phyloP scores from a whole-genome alignment of 1,139 yeast genomes.

The Pichia inconspicua region DNA sequence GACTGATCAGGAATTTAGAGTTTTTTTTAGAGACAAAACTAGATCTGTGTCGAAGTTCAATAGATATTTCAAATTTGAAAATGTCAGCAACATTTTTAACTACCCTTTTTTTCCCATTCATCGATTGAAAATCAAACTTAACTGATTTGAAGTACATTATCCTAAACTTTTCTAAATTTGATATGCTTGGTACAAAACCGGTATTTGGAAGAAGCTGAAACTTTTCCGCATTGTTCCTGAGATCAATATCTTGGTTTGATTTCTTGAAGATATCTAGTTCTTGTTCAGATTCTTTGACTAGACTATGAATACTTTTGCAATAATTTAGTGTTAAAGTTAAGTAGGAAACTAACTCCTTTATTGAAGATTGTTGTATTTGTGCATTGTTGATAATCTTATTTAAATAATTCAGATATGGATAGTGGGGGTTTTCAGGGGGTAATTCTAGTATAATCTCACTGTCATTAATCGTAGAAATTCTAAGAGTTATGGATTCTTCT shows the following conservation, averaged over 20 bases:
- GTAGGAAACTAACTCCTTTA: conserved; percentile 22
- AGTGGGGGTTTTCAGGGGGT: conserved; percentile 25
- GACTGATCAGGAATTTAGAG: conserved; percentile 18
- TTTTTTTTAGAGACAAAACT: conserved; percentile 16
- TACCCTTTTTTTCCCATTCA: conserved; percentile 5
- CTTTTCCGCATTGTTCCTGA: conserved; percentile 7
- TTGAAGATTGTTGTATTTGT: conserved; percentile 12
- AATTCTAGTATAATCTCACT: conserved; percentile 19
- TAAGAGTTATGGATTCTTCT: conserved; percentile 22
- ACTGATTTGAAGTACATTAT: conserved; percentile 20
- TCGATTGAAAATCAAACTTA: conserved; percentile 9
- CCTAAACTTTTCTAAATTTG: conserved; percentile 19
- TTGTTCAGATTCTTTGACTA: background rate
- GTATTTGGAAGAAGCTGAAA: conserved; percentile 4
- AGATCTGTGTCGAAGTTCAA: conserved; percentile 20
- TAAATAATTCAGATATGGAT: conserved; percentile 18
- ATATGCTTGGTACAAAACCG: conserved; percentile 11
- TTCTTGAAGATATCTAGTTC: conserved; percentile 12
- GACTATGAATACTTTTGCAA: conserved; percentile 9
- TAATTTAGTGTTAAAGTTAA: conserved; percentile 25
- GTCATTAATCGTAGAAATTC: conserved; percentile 12
- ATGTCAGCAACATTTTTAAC: conserved; percentile 7
- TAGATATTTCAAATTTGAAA: conserved; percentile 14
- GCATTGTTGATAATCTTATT: conserved; percentile 11
- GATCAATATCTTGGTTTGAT: conserved; percentile 8